Evolutionary conservation across 345 rosid species (phyloP).

Genomic region (Salix caprea): DNA sequence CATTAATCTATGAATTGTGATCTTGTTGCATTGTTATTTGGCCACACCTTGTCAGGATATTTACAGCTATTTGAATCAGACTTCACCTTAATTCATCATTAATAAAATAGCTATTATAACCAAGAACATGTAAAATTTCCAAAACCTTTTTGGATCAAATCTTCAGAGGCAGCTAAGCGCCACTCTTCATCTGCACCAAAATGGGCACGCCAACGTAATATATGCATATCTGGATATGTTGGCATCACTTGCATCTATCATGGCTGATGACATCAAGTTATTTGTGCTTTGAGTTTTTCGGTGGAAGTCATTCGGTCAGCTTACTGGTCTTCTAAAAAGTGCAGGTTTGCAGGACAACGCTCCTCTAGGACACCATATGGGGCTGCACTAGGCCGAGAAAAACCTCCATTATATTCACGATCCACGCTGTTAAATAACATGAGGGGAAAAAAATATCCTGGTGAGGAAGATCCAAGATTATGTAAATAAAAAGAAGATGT

Average conservation of each 20-base stretch:
- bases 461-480: constrained; percentile 24
- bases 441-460: not conserved
- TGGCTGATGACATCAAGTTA: not conserved
- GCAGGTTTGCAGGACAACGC: too few relatives aligned
- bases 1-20: not conserved
- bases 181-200: too few relatives aligned
- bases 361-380: too few relatives aligned
- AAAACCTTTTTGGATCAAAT: too few relatives aligned
- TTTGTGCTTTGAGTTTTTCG: not conserved
- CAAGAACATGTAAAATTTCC: not conserved
- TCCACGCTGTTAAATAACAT: too few relatives aligned
- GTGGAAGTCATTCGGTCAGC: not conserved
- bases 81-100: not conserved
- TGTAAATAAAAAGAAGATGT: constrained; percentile 7
- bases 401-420: too few relatives aligned
- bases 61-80: not conserved
- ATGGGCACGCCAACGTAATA: too few relatives aligned
- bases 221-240: too few relatives aligned
- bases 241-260: not conserved
- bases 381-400: too few relatives aligned
- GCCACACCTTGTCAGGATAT: not conserved
- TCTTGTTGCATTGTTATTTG: not conserved
- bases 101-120: not conserved
- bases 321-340: constrained; percentile 5
- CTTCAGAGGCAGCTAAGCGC: too few relatives aligned